Evolutionary conservation across 108 stramenopile species (phyloP).

Genomic region (Epithemia pelagica): DNA sequence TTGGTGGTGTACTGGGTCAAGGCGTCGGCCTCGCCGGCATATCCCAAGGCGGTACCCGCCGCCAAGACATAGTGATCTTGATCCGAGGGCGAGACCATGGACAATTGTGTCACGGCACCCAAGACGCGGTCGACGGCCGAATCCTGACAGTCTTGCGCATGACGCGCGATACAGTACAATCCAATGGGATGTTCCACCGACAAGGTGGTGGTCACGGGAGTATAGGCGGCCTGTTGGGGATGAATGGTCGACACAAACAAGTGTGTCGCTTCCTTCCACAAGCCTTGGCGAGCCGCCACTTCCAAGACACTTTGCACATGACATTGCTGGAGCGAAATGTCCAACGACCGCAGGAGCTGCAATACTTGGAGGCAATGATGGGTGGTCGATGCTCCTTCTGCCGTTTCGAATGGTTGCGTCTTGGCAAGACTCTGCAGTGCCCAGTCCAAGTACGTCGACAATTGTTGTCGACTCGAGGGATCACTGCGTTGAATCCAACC

Average conservation of each 20-base stretch:
- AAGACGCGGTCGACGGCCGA: constrained; percentile 41
- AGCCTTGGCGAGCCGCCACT: constrained; percentile 39
- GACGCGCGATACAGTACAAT: constrained; percentile 41
- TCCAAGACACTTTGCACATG: constrained; percentile 56
- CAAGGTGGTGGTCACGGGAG: constrained; percentile 25
- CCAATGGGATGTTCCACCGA: constrained; percentile 40
- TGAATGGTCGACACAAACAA: constrained; percentile 62
- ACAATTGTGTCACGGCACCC: constrained; percentile 62
- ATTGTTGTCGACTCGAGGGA: too few species aligned
- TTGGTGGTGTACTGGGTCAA: constrained; percentile 44
- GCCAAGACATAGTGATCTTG: constrained; percentile 57
- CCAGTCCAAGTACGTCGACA: too few species aligned
- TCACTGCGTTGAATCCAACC: too few species aligned
- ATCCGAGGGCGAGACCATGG: constrained; percentile 69
- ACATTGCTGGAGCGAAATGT: constrained; percentile 40
- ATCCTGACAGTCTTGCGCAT: constrained; percentile 14
- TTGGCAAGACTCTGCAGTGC: too few species aligned
- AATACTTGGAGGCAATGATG: neutral
- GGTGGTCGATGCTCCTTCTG: too few species aligned
- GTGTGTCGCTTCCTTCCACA: constrained; percentile 53
- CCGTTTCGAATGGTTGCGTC: too few species aligned
- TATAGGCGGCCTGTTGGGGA: constrained; percentile 35
- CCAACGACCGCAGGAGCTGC: constrained; percentile 5
- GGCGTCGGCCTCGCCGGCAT: constrained; percentile 55
- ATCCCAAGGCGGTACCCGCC: constrained; percentile 78